These are phyloP conservation scores for Filobasidium wieringae DNA, from an alignment of 768 basidiomycete genomes.

Conservation along the genomic window DNA sequence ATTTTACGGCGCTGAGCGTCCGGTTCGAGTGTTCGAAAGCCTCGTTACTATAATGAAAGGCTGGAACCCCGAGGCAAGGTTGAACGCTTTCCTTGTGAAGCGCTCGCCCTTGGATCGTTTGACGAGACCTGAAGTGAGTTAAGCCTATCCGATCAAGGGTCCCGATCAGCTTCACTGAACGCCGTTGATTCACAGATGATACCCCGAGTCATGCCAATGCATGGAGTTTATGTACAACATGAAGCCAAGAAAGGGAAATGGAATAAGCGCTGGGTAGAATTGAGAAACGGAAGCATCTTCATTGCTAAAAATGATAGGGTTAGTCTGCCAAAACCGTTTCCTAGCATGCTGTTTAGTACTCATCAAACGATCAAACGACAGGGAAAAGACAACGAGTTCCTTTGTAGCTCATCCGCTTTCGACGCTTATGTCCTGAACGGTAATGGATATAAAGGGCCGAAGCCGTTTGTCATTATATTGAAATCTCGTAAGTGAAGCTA, in stretches of 20 bases:
- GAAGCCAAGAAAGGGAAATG: conserved; percentile 88
- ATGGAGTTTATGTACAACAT: conserved; percentile 65
- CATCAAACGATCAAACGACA: conserved; percentile 34
- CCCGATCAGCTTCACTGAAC: too few relatives aligned
- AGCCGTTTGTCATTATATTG: conserved; percentile 69
- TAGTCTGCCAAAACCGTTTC: conserved; percentile 22
- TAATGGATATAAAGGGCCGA: conserved; percentile 64
- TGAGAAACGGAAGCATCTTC: conserved; percentile 75
- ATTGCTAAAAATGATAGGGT: conserved; percentile 83
- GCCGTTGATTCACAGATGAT: neutral
- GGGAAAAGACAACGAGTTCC: conserved; percentile 69
- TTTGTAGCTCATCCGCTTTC: conserved; percentile 80
- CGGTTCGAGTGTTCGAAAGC: conserved; percentile 76
- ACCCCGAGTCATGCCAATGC: neutral
- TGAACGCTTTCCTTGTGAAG: conserved; percentile 71
- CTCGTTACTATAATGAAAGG: conserved; percentile 64
- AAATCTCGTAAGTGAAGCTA: conserved; percentile 45
- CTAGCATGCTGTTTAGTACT: neutral
- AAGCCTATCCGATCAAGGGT: too few relatives aligned
- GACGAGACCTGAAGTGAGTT: conserved; percentile 39
- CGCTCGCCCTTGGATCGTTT: conserved; percentile 54
- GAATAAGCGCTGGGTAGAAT: conserved; percentile 80
- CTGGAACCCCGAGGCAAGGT: conserved; percentile 73
- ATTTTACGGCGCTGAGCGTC: conserved; percentile 62
- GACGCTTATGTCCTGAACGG: conserved; percentile 67